phyloP scores from a whole-genome alignment of 345 rosid genomes.

The Eucalyptus melliodora region DNA sequence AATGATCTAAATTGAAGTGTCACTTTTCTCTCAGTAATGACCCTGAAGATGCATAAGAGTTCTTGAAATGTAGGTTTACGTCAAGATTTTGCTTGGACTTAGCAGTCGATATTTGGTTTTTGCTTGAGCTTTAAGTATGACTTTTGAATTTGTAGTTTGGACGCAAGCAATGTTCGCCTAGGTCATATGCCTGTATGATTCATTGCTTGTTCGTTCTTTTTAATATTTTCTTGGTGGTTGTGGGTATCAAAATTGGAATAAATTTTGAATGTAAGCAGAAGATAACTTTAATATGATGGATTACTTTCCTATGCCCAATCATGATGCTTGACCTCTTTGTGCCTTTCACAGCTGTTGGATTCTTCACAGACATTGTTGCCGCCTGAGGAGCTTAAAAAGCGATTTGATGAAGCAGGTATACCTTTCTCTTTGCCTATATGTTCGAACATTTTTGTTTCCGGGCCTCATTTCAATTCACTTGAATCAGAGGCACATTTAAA shows the following conservation, averaged over 20 bases:
- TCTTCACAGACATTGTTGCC: conserved; percentile 71
- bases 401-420: conserved; percentile 77
- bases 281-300: neutral
- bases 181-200: neutral
- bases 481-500: neutral
- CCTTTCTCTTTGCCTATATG: neutral
- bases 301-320: neutral
- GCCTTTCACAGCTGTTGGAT: conserved; percentile 66
- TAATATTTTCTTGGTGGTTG: neutral
- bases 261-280: neutral
- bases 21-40: neutral
- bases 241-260: neutral
- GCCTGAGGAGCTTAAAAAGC: conserved; percentile 67
- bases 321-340: neutral
- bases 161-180: neutral
- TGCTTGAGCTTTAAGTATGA: neutral
- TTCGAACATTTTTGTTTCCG: neutral
- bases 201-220: neutral
- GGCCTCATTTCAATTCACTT: neutral
- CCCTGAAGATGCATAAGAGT: neutral
- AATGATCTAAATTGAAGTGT: neutral
- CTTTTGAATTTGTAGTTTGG: neutral
- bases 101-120: neutral
- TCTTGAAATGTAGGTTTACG: neutral
- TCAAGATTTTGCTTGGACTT: neutral